A percentile compares a stretch with the other conserved stretches of the same genome.
These are phyloP conservation scores for Talaromyces rugulosus DNA, from an alignment of 2,329 filamentous ascomycete genomes.

Conservation along the genomic window DNA sequence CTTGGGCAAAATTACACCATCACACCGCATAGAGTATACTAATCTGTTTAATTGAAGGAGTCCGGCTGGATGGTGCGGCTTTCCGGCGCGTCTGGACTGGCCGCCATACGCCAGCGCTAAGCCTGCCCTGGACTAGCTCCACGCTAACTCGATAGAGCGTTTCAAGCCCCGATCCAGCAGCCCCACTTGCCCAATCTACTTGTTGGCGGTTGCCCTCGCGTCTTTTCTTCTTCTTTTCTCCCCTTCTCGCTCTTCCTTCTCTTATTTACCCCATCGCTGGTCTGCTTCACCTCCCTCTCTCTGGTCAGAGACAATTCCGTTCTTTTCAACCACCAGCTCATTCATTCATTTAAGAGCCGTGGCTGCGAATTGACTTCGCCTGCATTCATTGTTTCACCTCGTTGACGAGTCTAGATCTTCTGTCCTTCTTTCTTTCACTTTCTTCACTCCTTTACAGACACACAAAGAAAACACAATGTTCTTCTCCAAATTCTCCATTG, in stretches of 20 bases:
- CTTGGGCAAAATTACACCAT: neutral
- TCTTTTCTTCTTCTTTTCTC: neutral
- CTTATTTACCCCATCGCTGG: slow-evolving; percentile 5
- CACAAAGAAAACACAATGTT: slow-evolving; percentile 27
- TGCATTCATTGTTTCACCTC: slow-evolving; percentile 14
- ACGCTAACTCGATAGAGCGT: neutral
- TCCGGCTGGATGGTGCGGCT: neutral
- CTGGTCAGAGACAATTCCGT: slow-evolving; percentile 12
- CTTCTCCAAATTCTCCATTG: slow-evolving; percentile 32
- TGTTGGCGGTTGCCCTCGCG: neutral
- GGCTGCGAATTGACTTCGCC: slow-evolving; percentile 15
- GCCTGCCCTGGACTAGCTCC: neutral
- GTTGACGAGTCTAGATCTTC: slow-evolving; percentile 15
- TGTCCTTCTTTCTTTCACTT: slow-evolving; percentile 15
- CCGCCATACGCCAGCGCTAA: neutral
- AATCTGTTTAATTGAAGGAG: neutral
- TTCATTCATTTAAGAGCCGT: slow-evolving; percentile 14
- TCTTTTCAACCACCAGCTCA: slow-evolving; percentile 9
- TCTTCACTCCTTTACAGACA: neutral
- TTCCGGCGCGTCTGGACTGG: neutral
- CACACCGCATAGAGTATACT: neutral
- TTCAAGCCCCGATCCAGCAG: neutral
- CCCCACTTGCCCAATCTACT: neutral
- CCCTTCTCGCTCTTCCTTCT: neutral
- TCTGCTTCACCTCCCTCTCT: slow-evolving; percentile 7